Conservation (phyloP, 495 filamentous ascomycete genomes). For the Trypethelium eluteriae region DNA sequence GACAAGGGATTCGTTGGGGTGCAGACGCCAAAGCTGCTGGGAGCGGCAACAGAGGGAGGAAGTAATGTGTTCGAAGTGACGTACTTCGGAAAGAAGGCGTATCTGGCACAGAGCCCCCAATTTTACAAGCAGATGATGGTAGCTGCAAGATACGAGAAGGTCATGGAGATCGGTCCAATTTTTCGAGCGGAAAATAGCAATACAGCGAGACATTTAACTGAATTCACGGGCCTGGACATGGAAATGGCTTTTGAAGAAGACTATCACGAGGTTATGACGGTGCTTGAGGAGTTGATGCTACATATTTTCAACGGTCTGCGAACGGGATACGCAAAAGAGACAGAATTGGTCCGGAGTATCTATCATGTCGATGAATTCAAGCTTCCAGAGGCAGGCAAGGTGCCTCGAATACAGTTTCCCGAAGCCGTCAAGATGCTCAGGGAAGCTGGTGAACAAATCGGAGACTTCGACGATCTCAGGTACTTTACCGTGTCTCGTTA, state of each 20-base stretch:
- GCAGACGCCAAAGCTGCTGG: constrained; percentile 38
- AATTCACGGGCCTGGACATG: constrained; percentile 42
- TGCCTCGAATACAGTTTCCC: constrained; percentile 73
- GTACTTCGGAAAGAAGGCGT: constrained; percentile 39
- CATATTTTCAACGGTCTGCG: constrained; percentile 41
- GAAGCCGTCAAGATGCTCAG: constrained; percentile 77
- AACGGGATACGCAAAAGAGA: constrained; percentile 34
- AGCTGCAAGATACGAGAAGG: constrained; percentile 36
- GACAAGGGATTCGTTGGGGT: constrained; percentile 33
- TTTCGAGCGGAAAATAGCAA: constrained; percentile 44
- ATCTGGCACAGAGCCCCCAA: constrained; percentile 41
- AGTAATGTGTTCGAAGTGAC: constrained; percentile 40
- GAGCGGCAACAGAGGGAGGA: constrained; percentile 39
- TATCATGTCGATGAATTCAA: constrained; percentile 42
- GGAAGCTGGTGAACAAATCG: constrained; percentile 63
- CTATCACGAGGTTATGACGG: constrained; percentile 41
- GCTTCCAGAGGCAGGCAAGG: constrained; percentile 58
- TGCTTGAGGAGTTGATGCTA: constrained; percentile 40
- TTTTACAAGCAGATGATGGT: constrained; percentile 44
- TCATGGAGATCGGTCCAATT: constrained; percentile 40
- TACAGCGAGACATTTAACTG: constrained; percentile 41
- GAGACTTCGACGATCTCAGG: constrained; percentile 69
- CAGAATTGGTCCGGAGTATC: constrained; percentile 36
- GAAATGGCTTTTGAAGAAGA: constrained; percentile 43
- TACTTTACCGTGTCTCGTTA: constrained; percentile 33